These are phyloP conservation scores for Arthrobotrys musiformis DNA, from an alignment of 2,329 filamentous ascomycete species.

Conservation along the genomic window DNA sequence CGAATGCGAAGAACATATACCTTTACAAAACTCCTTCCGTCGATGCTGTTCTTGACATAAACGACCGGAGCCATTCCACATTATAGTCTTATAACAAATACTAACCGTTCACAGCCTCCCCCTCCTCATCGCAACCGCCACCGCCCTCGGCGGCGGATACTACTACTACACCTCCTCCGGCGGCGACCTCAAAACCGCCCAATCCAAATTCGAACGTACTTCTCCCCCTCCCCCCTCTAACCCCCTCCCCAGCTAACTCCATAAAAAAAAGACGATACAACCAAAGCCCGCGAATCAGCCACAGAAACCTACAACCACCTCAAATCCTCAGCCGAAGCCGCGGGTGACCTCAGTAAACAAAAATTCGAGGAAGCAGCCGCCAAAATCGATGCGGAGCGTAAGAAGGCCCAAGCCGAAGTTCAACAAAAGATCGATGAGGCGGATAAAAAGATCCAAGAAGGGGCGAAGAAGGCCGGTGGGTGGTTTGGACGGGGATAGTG, in stretches of 20 bases:
- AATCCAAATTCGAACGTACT: constrained; percentile 43
- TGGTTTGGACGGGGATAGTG: constrained; percentile 43
- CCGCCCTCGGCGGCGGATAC: constrained; percentile 46
- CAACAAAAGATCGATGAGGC: constrained; percentile 48
- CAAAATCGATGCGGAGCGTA: constrained; percentile 39
- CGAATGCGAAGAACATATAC: neutral
- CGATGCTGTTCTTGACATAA: neutral
- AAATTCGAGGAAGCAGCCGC: constrained; percentile 42
- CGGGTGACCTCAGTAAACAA: constrained; percentile 37
- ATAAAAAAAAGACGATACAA: constrained; percentile 27
- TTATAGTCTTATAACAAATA: neutral
- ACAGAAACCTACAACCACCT: constrained; percentile 36
- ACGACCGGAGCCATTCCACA: neutral
- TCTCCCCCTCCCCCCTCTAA: neutral
- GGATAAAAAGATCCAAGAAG: constrained; percentile 48
- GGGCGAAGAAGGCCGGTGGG: constrained; percentile 40
- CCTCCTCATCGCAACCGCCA: constrained; percentile 28
- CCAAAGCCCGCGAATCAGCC: constrained; percentile 48
- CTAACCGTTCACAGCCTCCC: constrained; percentile 37
- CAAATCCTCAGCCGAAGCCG: constrained; percentile 34
- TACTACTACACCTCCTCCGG: constrained; percentile 49
- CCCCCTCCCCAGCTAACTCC: neutral
- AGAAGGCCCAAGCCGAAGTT: constrained; percentile 40
- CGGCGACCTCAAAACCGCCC: constrained; percentile 26
- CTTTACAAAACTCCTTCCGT: neutral